Evolutionary conservation across 2,329 filamentous ascomycete species (phyloP), one percentile per base, ranked within the genome.

Genomic region (Talaromyces islandicus): DNA sequence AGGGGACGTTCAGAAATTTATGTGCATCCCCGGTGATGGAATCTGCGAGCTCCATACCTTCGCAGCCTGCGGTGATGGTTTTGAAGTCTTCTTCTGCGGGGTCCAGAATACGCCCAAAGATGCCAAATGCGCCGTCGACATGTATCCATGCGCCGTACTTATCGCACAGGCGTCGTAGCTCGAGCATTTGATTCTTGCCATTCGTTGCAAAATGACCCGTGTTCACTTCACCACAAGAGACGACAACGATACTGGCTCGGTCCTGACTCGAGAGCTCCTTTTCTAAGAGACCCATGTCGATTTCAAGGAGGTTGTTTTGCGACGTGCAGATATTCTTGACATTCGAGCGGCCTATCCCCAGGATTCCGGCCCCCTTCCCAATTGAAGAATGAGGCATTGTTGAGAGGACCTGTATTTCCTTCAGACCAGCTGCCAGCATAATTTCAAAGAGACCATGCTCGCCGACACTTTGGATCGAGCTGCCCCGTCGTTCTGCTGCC

Each of bases 1-100:
- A 97, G 0, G 93, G 92, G 52, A 96, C 91, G 66, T 97, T 97
- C 62, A 97, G 82, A n/a, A 96, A 77, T 70, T 97, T 97, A 74
- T 97, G 93, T 0, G 84, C 89, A 68, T 97, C 92, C 2, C 89
- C 87, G 0, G 91, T 88, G 66, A 97, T 92, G 56, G 90, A 95
- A 70, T 97, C 91, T 3, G 90, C 91, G 2, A 96, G 79, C 63
- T 96, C 88, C 12, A 97, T 73, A 0, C 90, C 90, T 4, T 83
- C 80, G 1, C 76, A 81, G 61, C 75, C 80, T 38, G 71, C 74
- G 60, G 75, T 85, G 62, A 85, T 70, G 53, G 62, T 76, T 12
- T 71, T 70, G 69, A 89, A 92, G 59, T 88, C 82, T 0, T 79
- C 70, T 10, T 53, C 24, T 11, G 70, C 78, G 0, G 80, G 71